phyloP scores from a whole-genome alignment of 768 basidiomycete genomes.

The Daedalea quercina region DNA sequence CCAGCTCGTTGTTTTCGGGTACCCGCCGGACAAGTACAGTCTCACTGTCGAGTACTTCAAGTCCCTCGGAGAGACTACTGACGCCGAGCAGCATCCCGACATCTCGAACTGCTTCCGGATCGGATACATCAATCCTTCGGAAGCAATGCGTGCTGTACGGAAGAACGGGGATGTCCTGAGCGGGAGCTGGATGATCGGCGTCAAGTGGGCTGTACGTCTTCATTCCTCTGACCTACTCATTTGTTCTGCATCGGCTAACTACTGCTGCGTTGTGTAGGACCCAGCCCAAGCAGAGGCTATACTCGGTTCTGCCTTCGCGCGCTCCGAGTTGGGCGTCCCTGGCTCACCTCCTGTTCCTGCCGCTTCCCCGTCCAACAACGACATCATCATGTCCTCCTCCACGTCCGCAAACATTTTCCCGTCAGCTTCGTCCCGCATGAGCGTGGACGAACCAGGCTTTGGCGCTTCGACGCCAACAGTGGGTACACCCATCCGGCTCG shows the following conservation, averaged over 20 bases:
- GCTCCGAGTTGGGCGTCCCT: slow-evolving; percentile 11
- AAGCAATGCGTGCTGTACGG: slow-evolving; percentile 72
- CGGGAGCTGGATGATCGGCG: slow-evolving; percentile 79
- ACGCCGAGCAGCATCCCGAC: slow-evolving; percentile 59
- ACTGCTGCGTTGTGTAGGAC: slow-evolving; percentile 47
- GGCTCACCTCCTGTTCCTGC: neutral
- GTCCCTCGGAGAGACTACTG: slow-evolving; percentile 64
- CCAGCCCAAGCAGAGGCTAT: slow-evolving; percentile 48
- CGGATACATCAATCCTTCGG: slow-evolving; percentile 62
- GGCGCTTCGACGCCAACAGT: slow-evolving; percentile 35
- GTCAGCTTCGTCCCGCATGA: slow-evolving; percentile 7
- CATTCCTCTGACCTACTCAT: too few relatives aligned
- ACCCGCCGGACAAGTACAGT: slow-evolving; percentile 73
- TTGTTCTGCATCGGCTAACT: too few relatives aligned
- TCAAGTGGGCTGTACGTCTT: slow-evolving; percentile 73
- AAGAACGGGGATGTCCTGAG: slow-evolving; percentile 77
- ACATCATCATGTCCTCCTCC: neutral
- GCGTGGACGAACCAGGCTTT: slow-evolving; percentile 22
- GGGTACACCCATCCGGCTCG: slow-evolving; percentile 67
- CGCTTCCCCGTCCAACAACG: slow-evolving; percentile 8
- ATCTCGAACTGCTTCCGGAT: slow-evolving; percentile 79
- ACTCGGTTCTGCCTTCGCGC: slow-evolving; percentile 31
- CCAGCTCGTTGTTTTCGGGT: slow-evolving; percentile 83
- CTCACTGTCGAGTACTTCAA: slow-evolving; percentile 69
- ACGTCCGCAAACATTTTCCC: neutral